These are phyloP conservation scores for Trametopsis cervina DNA, from an alignment of 768 basidiomycete species.

Conservation along the genomic window DNA sequence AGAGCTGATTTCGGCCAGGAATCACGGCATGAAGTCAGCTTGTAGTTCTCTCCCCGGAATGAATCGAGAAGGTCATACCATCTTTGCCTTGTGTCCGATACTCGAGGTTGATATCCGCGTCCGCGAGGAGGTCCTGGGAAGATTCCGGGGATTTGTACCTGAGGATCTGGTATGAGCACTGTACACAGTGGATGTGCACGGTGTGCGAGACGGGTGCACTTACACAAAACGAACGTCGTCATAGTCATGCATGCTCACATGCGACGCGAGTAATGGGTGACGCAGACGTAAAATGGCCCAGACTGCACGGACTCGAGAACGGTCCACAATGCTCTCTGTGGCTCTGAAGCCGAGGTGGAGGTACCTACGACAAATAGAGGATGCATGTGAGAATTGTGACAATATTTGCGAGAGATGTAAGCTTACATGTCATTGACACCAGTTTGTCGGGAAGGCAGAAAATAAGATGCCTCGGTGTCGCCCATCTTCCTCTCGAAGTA, in stretches of 20 bases:
- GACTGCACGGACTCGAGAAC: slow-evolving; percentile 43
- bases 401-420: slow-evolving; percentile 16
- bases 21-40: not conserved
- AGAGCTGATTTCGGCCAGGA: too few species aligned
- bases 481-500: slow-evolving; percentile 51
- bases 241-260: slow-evolving; percentile 52
- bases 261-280: slow-evolving; percentile 68
- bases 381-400: not conserved
- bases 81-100: slow-evolving; percentile 47
- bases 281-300: slow-evolving; percentile 70
- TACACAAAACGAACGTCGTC: slow-evolving; percentile 64
- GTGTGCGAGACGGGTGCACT: slow-evolving; percentile 19
- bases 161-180: slow-evolving; percentile 3
- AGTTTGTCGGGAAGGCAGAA: slow-evolving; percentile 65
- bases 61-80: slow-evolving; percentile 30
- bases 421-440: slow-evolving; percentile 83
- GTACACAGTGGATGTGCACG: not conserved
- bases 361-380: slow-evolving; percentile 49
- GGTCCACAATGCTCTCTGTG: slow-evolving; percentile 33
- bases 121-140: slow-evolving; percentile 36
- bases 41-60: not conserved
- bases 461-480: slow-evolving; percentile 75
- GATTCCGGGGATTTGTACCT: slow-evolving; percentile 43
- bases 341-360: slow-evolving; percentile 65
- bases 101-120: slow-evolving; percentile 43